Evolutionary conservation across 768 basidiomycete genomes (phyloP), one percentile per base, ranked within the genome.

Genomic region (Leccinum barrowsii): DNA sequence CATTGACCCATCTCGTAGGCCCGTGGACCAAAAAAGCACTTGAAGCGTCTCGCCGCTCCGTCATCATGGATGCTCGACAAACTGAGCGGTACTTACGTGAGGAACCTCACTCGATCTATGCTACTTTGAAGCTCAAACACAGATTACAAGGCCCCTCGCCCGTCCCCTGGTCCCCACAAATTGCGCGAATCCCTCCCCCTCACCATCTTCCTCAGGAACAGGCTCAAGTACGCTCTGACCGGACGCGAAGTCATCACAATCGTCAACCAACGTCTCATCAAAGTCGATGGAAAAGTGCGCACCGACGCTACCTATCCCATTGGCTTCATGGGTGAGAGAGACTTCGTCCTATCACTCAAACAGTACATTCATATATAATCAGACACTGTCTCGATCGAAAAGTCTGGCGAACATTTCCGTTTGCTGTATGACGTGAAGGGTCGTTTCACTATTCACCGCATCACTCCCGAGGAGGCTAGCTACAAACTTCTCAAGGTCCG

Each of bases 1-100:
- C 51, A 4, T 57, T 57, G 32, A 53, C 37, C 42, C 52, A 48
- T 71, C 65, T 65, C 66, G 21, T 66, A 97, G 95, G 94, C 85
- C 73, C 89, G 95, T 77, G 95, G 95, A 87, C 95, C 95, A 64
- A 97, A 92, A 89, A 97, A 97, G 80, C 95, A 98, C 75, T 85
- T 98, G 81, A 98, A 98, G 85, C 91, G 96, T 73, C 85, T 98
- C 59, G 87, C 88, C 66, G 97, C 97, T 61, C 97, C 97, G 63
- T 96, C 94, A 50, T 90, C 93, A 81, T 99, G 97, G 97, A 98
- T 99, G 95, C 85, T 99, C 63, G 94, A 98, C 84, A 99, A 99
- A 82, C 78, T 99, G 70, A 87, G 90, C 78, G 93, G 93, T 59
- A 94, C 93, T 66, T 96, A 92, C 69, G 93, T 94, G 77, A 74